Conservation (phyloP, 108 stramenopile species). For the Skeletonema potamos region DNA sequence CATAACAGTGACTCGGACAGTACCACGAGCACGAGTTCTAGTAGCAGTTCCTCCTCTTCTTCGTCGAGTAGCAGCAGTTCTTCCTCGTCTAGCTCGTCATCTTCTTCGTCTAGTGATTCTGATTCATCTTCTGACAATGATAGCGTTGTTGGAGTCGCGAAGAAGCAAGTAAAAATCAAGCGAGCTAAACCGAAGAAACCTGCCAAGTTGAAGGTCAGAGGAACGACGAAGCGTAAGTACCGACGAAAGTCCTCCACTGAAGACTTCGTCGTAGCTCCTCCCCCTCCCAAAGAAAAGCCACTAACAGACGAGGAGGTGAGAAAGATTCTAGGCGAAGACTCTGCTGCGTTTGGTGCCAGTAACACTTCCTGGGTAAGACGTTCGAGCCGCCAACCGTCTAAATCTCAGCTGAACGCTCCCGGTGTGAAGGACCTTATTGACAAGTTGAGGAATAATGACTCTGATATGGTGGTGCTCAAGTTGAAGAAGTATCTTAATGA, state of each 20-base stretch:
- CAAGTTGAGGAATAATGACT: slow-evolving; percentile 75
- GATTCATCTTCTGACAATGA: slow-evolving; percentile 31
- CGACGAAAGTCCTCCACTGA: slow-evolving; percentile 32
- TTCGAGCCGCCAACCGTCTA: slow-evolving; percentile 78
- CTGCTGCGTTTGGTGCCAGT: slow-evolving; percentile 25
- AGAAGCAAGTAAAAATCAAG: neutral
- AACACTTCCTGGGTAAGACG: slow-evolving; percentile 71
- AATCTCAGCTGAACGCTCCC: slow-evolving; percentile 60
- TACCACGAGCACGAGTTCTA: slow-evolving; percentile 8
- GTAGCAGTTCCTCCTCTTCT: slow-evolving; percentile 16
- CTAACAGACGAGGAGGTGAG: slow-evolving; percentile 36
- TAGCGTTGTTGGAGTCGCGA: neutral
- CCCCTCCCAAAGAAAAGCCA: slow-evolving; percentile 37
- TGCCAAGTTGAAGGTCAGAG: slow-evolving; percentile 13
- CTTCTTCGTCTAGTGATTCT: slow-evolving; percentile 28
- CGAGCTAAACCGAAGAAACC: slow-evolving; percentile 12
- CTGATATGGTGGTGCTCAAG: slow-evolving; percentile 89
- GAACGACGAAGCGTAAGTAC: slow-evolving; percentile 5
- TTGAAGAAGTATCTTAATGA: slow-evolving; percentile 90
- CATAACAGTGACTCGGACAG: slow-evolving; percentile 10
- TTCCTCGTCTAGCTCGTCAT: slow-evolving; percentile 31
- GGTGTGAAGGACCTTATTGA: slow-evolving; percentile 62
- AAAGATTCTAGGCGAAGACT: slow-evolving; percentile 44
- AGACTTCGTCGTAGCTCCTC: slow-evolving; percentile 28
- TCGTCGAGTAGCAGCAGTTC: slow-evolving; percentile 15